A percentile compares a stretch with the other conserved stretches of the same genome.
Evolutionary conservation across 345 rosid genomes (phyloP).

Genomic region (Carallia brachiata): DNA sequence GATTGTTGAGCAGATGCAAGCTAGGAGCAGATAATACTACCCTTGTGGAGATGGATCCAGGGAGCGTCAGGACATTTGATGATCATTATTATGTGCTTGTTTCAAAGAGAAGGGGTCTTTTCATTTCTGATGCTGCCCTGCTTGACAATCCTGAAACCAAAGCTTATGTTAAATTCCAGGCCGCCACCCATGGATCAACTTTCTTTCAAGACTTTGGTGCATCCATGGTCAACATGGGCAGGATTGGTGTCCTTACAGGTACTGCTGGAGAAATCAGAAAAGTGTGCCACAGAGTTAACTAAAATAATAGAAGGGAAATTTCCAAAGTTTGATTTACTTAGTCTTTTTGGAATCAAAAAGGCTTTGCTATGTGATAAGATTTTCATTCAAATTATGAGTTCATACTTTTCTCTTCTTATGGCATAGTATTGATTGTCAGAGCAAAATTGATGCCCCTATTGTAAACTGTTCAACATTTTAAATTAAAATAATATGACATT

Average conservation of each 20-base stretch:
- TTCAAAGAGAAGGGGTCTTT: constrained; percentile 54
- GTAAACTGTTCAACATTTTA: no score
- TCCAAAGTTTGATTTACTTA: no score
- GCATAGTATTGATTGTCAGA: no score
- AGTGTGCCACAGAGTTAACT: constrained; percentile 50
- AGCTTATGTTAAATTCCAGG: constrained; percentile 42
- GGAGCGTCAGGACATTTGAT: constrained; percentile 63
- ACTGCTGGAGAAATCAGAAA: constrained; percentile 51
- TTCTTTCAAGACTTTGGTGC: constrained; percentile 60
- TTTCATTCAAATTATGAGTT: no score
- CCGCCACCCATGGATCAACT: constrained; percentile 17
- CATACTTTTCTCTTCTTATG: no score
- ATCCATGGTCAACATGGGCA: constrained; percentile 73
- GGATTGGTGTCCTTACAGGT: constrained; percentile 60
- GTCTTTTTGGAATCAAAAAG: no score
- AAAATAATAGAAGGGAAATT: background rate
- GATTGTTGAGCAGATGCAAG: constrained; percentile 41
- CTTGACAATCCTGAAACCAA: constrained; percentile 43
- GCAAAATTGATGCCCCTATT: no score
- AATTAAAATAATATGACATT: no score
- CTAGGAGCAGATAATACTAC: constrained; percentile 40
- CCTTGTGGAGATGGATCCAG: constrained; percentile 69
- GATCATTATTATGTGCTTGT: constrained; percentile 42
- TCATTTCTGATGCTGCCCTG: constrained; percentile 65
- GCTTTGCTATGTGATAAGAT: no score